Evolutionary conservation across 179 eudicot genomes (phyloP), one percentile per base, ranked within the genome.

Genomic region (Beta macrorhiza): DNA sequence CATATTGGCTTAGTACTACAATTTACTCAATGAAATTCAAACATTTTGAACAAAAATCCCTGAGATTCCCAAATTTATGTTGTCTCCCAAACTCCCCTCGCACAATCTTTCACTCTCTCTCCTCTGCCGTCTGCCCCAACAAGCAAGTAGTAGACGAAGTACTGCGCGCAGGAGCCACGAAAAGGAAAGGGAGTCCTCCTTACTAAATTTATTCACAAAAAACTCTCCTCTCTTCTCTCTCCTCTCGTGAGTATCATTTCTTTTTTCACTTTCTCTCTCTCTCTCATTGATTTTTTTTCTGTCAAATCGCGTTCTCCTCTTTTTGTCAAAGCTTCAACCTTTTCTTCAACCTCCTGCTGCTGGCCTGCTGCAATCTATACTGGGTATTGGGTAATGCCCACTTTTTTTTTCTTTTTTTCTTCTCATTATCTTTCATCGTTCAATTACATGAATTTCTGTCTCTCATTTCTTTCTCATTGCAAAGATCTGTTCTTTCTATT

Each of bases 231-330:
- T 86, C 89, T 37, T 2, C 42, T 37, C 52, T 49, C 52, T 49
- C 52, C 45, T 79, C 89, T 86, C 89, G 87, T 86, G 87, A 86
- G 74, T 82, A 15, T 61, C 82, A 71, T 83, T 81, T 76, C 19
- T 61, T 75, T 83, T n/a, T n/a, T n/a, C n/a, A n/a, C n/a, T n/a
- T n/a, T n/a, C n/a, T n/a, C n/a, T n/a, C n/a, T n/a, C n/a, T n/a
- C n/a, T n/a, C n/a, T n/a, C n/a, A n/a, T n/a, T n/a, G n/a, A n/a
- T n/a, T n/a, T n/a, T n/a, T n/a, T n/a, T n/a, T n/a, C n/a, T n/a
- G n/a, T n/a, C n/a, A n/a, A n/a, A n/a, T n/a, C n/a, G n/a, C n/a
- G n/a, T n/a, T n/a, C n/a, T 61, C 11, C 29, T 57, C 20, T 69
- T 19, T 68, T 52, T 51, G 8, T 44, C 65, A 63, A 81, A 78